A percentile compares a stretch with the other conserved stretches of the same genome.
Conservation (phyloP, 2,329 filamentous ascomycete species). For the Atkinsonella texensis region DNA sequence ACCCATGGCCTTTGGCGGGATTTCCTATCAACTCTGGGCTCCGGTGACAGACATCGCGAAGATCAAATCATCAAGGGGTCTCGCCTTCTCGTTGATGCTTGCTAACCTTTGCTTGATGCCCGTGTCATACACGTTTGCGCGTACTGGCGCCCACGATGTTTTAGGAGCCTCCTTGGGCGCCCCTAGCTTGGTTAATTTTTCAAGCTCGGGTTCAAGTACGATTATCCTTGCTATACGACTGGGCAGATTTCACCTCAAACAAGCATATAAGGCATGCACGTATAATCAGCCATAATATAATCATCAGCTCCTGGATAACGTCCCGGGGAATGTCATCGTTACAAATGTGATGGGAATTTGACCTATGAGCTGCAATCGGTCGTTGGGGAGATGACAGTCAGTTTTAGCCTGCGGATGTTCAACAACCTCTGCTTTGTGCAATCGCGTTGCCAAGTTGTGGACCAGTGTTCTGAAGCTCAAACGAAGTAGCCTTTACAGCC, state of each 20-base stretch:
- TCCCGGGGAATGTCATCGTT: neutral
- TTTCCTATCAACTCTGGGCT: too few relatives aligned
- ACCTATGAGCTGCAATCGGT: constrained; percentile 3
- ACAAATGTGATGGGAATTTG: neutral
- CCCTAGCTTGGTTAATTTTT: neutral
- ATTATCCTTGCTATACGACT: neutral
- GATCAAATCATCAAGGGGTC: too few relatives aligned
- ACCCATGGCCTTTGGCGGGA: too few relatives aligned
- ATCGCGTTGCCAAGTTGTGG: neutral
- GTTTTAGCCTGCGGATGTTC: constrained; percentile 1
- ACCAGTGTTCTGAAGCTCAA: too few relatives aligned
- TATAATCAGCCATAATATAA: neutral
- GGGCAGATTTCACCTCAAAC: neutral
- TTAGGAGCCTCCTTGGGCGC: too few relatives aligned
- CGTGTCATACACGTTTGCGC: too few relatives aligned
- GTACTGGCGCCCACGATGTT: too few relatives aligned
- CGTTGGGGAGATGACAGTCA: neutral
- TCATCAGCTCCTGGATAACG: neutral
- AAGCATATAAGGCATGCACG: neutral
- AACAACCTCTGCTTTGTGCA: neutral
- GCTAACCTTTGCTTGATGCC: too few relatives aligned
- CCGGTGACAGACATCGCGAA: too few relatives aligned
- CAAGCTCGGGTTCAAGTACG: neutral
- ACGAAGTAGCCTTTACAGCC: neutral
- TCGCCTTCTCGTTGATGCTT: too few relatives aligned